phyloP scores from a whole-genome alignment of 805 yeast species.

The Wickerhamiella sergipiensis region DNA sequence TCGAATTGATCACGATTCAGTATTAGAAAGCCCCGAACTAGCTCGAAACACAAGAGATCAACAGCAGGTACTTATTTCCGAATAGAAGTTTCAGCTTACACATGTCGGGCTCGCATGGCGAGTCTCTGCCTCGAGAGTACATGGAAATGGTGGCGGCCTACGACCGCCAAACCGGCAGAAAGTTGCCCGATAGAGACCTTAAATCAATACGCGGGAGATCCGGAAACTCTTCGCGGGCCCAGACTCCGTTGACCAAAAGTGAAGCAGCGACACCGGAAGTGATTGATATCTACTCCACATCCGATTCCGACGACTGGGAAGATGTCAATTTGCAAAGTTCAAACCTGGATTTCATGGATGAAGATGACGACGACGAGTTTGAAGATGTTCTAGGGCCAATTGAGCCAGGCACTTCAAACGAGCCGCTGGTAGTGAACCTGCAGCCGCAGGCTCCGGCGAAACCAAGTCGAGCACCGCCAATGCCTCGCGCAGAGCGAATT shows the following conservation, averaged over 20 bases:
- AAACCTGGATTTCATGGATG: neutral
- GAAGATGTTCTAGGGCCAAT: neutral
- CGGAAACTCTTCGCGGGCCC: neutral
- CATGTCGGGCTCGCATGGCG: neutral
- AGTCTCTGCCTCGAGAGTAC: neutral
- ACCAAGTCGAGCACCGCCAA: neutral
- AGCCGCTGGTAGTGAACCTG: conserved; percentile 6
- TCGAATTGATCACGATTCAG: no score
- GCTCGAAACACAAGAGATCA: no score
- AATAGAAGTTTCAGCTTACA: neutral
- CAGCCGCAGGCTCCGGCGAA: neutral
- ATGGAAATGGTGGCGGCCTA: neutral
- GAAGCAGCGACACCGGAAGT: neutral
- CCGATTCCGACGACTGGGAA: conserved; percentile 16
- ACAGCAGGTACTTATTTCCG: no score
- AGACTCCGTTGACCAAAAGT: neutral
- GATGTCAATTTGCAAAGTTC: conserved; percentile 11
- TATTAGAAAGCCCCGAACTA: no score
- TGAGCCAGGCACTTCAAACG: neutral
- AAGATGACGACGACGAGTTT: neutral
- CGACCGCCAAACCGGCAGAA: neutral
- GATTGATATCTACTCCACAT: neutral
- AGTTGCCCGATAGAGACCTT: neutral
- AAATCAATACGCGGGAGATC: neutral
- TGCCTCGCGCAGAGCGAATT: conserved; percentile 47